Percentiles rank a stretch among this genome's conserved stretches.
Conservation (phyloP, 116 monocot species). For the Dioscorea cayenensis region DNA sequence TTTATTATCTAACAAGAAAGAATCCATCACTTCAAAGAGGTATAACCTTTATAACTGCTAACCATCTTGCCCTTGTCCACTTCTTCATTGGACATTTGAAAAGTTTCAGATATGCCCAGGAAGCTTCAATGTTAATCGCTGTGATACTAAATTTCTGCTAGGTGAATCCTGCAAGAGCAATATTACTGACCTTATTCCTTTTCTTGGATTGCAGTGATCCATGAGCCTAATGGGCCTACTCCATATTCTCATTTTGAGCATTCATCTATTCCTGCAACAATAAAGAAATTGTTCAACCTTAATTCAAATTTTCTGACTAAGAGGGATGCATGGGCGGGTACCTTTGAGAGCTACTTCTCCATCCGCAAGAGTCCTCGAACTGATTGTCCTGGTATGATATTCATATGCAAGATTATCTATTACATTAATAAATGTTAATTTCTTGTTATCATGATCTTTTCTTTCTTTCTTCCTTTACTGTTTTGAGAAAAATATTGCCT, state of each 20-base stretch:
- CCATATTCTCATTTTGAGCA: slow-evolving; percentile 77
- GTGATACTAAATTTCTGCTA: background rate
- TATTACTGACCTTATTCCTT: background rate
- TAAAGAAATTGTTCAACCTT: slow-evolving; percentile 86
- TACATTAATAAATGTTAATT: background rate
- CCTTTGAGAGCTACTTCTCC: slow-evolving; percentile 66
- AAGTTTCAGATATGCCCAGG: background rate
- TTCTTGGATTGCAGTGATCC: slow-evolving; percentile 63
- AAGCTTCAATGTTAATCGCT: background rate
- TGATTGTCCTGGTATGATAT: slow-evolving; percentile 91
- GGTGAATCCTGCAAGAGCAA: background rate
- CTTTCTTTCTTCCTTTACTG: background rate
- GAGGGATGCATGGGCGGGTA: slow-evolving; percentile 95
- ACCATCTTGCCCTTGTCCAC: background rate
- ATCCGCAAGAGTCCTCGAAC: slow-evolving; percentile 76
- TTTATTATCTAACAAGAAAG: background rate
- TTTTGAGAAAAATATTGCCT: no score
- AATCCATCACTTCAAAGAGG: background rate
- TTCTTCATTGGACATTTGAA: background rate
- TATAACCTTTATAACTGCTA: background rate
- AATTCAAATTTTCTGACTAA: slow-evolving; percentile 87
- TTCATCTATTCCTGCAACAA: slow-evolving; percentile 90
- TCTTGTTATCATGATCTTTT: background rate
- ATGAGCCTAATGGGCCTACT: slow-evolving; percentile 79
- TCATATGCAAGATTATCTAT: background rate